Base-by-base conservation (phyloP, 2,329 filamentous ascomycete genomes). In the Cryphonectria carpinicola region DNA sequence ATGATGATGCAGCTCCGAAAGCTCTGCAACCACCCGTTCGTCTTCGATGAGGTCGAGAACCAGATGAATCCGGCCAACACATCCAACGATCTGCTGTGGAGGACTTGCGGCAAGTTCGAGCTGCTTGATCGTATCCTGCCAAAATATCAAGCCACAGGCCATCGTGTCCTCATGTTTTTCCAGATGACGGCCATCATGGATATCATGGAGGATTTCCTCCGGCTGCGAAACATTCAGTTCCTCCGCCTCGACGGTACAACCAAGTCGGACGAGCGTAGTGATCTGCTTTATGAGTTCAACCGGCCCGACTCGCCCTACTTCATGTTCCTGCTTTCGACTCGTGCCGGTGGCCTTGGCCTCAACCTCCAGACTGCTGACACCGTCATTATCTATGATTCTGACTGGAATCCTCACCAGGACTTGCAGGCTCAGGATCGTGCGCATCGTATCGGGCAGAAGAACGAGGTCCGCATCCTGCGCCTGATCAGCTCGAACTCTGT, bases 101-200 rank as follows among this genome's bases (percentile, higher is more conserved):
- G 96, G 82, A 97, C 95, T 2, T 90, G 95, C 41, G 97, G 96
- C 79, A 99, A 99, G 82, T 99, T 99, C 77, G 96, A 99, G 83
- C 86, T 99, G 41, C 86, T 99, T 37, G 96, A 99, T 80, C 89
- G 96, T 66, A 87, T 99, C 73, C 81, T 99, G 74, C 96, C 96
- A 63, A 99, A 99, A 82, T 98, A 99, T 81, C 89, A 93, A 76
- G 90, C 88, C 3, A 95, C 93, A 1, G 94, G 94, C 22, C 96
- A 99, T 88, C 92, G 96, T 81, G 94, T 98, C 39, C 86, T 99
- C 80, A 98, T 99, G 93, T 99, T 99, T 88, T 99, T 99, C 87
- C 96, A 99, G 81, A 99, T 99, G 96, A 99, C 96, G 4, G 95
- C 97, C 73, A 99, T 99, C 79, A 99, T 99, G 96, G 97, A 99